These are phyloP conservation scores for Amyloporia xantha DNA, from an alignment of 768 basidiomycete species.

Conservation along the genomic window DNA sequence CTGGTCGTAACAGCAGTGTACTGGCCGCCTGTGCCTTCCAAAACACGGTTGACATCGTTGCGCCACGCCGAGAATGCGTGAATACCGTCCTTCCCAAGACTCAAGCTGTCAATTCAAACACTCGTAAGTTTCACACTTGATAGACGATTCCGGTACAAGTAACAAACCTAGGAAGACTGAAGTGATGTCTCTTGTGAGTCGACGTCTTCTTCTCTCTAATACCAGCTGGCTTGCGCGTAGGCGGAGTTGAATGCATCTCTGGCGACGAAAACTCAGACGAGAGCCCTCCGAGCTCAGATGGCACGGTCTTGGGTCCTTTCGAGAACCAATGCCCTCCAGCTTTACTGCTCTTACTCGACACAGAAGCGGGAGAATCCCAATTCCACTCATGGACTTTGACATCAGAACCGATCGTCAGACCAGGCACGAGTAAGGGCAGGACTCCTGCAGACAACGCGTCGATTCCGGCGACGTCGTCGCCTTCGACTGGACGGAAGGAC, in stretches of 20 bases:
- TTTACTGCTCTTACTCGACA: slow-evolving; percentile 6
- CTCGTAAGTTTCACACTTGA: not conserved
- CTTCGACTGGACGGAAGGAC: slow-evolving; percentile 51
- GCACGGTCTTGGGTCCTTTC: slow-evolving; percentile 16
- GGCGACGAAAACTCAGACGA: slow-evolving; percentile 45
- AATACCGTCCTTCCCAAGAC: slow-evolving; percentile 53
- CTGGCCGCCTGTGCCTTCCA: slow-evolving; percentile 38
- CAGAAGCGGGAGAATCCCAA: slow-evolving; percentile 8
- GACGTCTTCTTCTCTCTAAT: slow-evolving; percentile 37
- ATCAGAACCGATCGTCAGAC: slow-evolving; percentile 49
- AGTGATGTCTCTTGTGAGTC: slow-evolving; percentile 53
- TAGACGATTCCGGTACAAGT: slow-evolving; percentile 3
- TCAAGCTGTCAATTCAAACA: slow-evolving; percentile 35
- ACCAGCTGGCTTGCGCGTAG: slow-evolving; percentile 22
- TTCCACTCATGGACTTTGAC: slow-evolving; percentile 41
- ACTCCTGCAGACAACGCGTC: slow-evolving; percentile 66
- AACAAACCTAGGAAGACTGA: slow-evolving; percentile 58
- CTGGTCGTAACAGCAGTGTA: slow-evolving; percentile 30
- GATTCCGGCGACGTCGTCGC: slow-evolving; percentile 51
- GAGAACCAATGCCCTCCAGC: slow-evolving; percentile 2
- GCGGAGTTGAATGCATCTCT: slow-evolving; percentile 58
- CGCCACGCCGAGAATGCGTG: slow-evolving; percentile 46
- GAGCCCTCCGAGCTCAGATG: slow-evolving; percentile 26
- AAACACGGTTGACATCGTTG: slow-evolving; percentile 44
- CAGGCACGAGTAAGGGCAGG: slow-evolving; percentile 61